Evolutionary conservation across 2,329 filamentous ascomycete species (phyloP), one percentile per base, ranked within the genome.

Genomic region (Coniella lustricola): DNA sequence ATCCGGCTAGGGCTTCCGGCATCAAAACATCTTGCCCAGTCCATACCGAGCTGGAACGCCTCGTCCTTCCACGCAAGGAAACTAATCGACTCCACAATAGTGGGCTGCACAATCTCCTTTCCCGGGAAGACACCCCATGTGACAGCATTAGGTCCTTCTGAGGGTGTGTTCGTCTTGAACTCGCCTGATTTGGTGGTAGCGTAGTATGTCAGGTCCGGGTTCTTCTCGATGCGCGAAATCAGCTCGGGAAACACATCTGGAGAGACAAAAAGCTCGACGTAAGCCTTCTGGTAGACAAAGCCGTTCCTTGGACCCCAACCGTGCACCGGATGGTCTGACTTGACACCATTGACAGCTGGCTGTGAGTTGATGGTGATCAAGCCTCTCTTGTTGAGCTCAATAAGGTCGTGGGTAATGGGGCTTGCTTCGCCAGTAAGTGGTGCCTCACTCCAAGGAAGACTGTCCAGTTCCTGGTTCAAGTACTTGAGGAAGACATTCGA

Each of bases 51-150:
- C 53, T 87, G 82, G 74, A 90, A 98, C 14, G 95, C 94, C 68
- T 98, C 93, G 58, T 98, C 93, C 69, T 95, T 95, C 93, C 93
- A 98, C 2, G 93, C 93, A 46, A 98, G 74, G 77, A 98, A 98
- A 65, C 88, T 95, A 64, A 98, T 85, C 16, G 88, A 94, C 71
- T 98, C 93, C 45, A 98, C 93, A 60, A 98, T 96, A n/a, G 93
- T 98, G 13, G 93, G 93, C 67, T 98, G 93, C n/a, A 98, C 90
- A 62, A 98, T 96, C 68, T 98, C 93, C 66, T 97, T 95, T 50
- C 93, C 93, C 0, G 93, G 91, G 72, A 97, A 98, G 31, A 98
- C 94, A 67, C 93, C 93, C 93, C 93, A 98, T 2, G 93, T 98
- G 43, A 98, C 87, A n/a, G 93, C 93, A 60, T 98, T 98, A 33